Conservation (phyloP, 192 early-diverging fungal species). For the Podila horticola region DNA sequence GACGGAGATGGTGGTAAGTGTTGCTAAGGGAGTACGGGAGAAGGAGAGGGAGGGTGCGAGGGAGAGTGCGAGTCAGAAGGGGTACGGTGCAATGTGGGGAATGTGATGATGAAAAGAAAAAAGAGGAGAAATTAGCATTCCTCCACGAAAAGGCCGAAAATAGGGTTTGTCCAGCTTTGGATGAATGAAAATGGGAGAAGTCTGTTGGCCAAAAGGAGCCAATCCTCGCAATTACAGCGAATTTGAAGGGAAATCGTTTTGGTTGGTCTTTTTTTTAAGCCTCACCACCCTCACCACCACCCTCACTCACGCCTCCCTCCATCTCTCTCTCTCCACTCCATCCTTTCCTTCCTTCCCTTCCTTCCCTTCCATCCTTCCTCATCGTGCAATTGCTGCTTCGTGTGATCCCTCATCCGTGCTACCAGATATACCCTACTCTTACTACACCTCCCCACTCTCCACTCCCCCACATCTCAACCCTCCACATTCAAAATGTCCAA, state of each 20-base stretch:
- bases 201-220: no score
- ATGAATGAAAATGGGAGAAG: no score
- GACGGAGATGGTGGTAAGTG: background rate
- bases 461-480: background rate
- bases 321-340: background rate
- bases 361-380: background rate
- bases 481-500: conserved; percentile 35
- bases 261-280: no score
- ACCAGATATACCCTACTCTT: background rate
- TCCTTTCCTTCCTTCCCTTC: background rate
- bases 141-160: no score
- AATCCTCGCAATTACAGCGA: no score
- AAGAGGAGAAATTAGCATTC: background rate
- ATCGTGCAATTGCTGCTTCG: background rate
- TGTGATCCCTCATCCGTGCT: no score
- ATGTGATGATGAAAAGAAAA: background rate
- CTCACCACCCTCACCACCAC: no score
- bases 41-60: background rate
- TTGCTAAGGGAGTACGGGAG: background rate
- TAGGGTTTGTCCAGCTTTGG: no score
- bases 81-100: background rate
- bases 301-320: background rate
- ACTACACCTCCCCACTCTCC: background rate
- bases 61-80: background rate
- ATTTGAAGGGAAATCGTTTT: no score